Evolutionary conservation across 73 alveolate genomes (phyloP), one percentile per base, ranked within the genome.

Genomic region (Paraurostyla sp.): DNA sequence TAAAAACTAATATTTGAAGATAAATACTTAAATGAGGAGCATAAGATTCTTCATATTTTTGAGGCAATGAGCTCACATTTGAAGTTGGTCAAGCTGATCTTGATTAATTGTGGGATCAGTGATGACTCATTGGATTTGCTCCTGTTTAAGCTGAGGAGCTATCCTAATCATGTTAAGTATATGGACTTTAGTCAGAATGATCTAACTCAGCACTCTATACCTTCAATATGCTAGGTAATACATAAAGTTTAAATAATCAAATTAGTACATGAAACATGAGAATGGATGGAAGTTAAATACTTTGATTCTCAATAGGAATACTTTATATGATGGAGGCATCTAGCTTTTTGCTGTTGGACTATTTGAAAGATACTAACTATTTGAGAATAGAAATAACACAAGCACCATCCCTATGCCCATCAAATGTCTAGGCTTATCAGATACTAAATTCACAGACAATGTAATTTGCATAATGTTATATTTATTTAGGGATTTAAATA

Each of bases 1-100:
- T 0, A 7, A 22, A 78, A 20, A 16, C 69, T 78, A 1, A 20
- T 4, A 20, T 78, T 78, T 43, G 32, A 54, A 35, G 89, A 78
- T 54, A 78, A 78, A 60, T 51, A 51, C 40, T 41, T 78, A 41
- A 78, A 78, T 35, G 89, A 78, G 52, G 89, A 78, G 46, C 89
- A 78, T 54, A 78, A 78, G 33, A 78, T 78, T 23, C 18, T 50
- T 2, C 60, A 50, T 29, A 20, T 78, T 9, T 54, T 78, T 52
- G 89, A 54, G 49, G 76, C 76, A 3, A 51, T 78, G 65, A 15
- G 59, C 42, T 9, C 23, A 54, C 89, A 78, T 35, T 43, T 11
- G 33, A 22, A 59, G 9, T 35, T 78, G 40, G 30, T 35, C 22
- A 33, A 36, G 11, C 29, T 78, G 23, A 0, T n/a, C 1, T 41